Evolutionary conservation across 331 rosid genomes (phyloP), one percentile per base, ranked within the genome.

Genomic region (Arachis monticola): DNA sequence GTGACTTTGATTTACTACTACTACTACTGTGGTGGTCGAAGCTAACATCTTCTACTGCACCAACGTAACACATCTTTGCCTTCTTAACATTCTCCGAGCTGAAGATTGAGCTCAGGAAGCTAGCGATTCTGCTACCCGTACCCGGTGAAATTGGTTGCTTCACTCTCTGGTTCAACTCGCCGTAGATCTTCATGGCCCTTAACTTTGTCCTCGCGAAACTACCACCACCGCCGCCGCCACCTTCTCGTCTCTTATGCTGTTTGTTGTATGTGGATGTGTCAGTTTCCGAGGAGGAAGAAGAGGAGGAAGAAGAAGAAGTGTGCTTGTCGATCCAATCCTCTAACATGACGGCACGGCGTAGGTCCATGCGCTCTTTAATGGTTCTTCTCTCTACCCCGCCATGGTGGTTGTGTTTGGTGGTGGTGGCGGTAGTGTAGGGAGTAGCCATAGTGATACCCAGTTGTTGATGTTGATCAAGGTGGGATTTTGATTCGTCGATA

Each of bases 141-240:
- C 94, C 94, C 0, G 96, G 96, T 7, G 98, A 92, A 74, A 88
- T 85, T 10, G 98, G 98, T 22, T 92, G 98, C 83, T 83, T 92
- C 73, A 84, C 87, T 81, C 83, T 91, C 82, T 91, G 83, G 14
- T 81, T 81, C 58, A 81, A 27, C 3, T 82, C 82, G 7, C 86
- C 86, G 8, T 82, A 64, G 1, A 82, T 77, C 38, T 82, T 77
- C 83, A 78, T 38, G 0, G 74, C 84, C 70, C 80, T 44, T 59
- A 75, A 73, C 75, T 87, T 92, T 0, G 94, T 87, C 77, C 84
- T 91, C 7, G 95, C 55, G 50, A 89, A 87, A 47, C 41, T 38
- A 3, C 41, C 41, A 4, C 41, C 41, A 0, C 41, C 41, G 5
- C 41, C 41, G 5, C 41, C 41, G 5, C 79, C 72, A 13, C 57